These are phyloP conservation scores for Aspergillus viridinutans DNA, from an alignment of 2,329 filamentous ascomycete species.

Conservation along the genomic window DNA sequence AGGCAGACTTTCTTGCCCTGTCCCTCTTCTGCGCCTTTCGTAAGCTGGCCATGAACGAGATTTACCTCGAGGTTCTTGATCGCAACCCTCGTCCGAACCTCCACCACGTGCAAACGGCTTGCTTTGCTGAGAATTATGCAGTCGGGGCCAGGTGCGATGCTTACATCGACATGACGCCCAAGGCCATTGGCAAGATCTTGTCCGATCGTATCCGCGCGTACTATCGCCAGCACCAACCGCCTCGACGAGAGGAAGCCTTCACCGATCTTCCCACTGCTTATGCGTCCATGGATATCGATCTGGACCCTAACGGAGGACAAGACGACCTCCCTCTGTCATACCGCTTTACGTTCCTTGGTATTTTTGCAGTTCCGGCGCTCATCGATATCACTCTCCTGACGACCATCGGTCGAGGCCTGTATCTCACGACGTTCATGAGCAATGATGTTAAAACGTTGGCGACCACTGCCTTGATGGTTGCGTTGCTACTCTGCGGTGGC, in stretches of 20 bases:
- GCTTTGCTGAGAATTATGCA: slow-evolving; percentile 61
- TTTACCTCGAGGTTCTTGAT: slow-evolving; percentile 60
- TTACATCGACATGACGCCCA: slow-evolving; percentile 56
- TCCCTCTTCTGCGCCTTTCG: slow-evolving; percentile 56
- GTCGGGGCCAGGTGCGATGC: slow-evolving; percentile 60
- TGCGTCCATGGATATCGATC: slow-evolving; percentile 51
- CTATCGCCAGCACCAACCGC: slow-evolving; percentile 45
- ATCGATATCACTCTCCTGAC: slow-evolving; percentile 59
- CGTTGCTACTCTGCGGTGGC: slow-evolving; percentile 56
- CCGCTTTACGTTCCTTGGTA: slow-evolving; percentile 55
- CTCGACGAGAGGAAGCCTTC: slow-evolving; percentile 48
- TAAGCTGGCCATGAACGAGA: slow-evolving; percentile 56
- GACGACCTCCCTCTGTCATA: slow-evolving; percentile 39
- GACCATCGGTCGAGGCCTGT: slow-evolving; percentile 57
- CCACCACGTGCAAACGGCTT: slow-evolving; percentile 59
- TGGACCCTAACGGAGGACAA: slow-evolving; percentile 45
- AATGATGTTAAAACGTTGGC: slow-evolving; percentile 48
- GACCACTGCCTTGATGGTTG: slow-evolving; percentile 56
- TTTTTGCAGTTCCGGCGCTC: slow-evolving; percentile 60
- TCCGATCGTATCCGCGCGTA: slow-evolving; percentile 41
- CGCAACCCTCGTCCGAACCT: slow-evolving; percentile 58
- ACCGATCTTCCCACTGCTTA: slow-evolving; percentile 48
- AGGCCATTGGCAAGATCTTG: slow-evolving; percentile 44
- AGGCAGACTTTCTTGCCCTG: slow-evolving; percentile 54
- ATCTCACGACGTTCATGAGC: slow-evolving; percentile 56